Percentiles rank a stretch among this genome's conserved stretches.
Conservation (phyloP, 768 basidiomycete genomes). For the Piloderma croceum region DNA sequence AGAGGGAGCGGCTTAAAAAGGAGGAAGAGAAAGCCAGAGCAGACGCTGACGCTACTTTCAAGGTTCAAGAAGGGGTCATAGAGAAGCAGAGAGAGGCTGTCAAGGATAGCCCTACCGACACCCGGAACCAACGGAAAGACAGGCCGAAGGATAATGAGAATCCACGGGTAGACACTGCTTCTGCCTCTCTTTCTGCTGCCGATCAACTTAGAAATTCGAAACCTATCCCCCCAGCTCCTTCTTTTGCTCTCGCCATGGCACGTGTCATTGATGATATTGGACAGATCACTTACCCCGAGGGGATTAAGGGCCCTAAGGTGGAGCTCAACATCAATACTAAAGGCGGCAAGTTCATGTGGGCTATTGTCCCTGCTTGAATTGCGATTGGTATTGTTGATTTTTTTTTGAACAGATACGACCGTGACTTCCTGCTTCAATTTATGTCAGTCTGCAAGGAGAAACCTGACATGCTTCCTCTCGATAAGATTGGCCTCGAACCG, state of each 20-base stretch:
- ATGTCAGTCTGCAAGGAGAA: slow-evolving; percentile 93
- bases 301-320: slow-evolving; percentile 72
- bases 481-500: slow-evolving; percentile 88
- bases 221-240: no score
- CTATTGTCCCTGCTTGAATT: slow-evolving; percentile 2
- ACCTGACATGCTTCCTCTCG: slow-evolving; percentile 82
- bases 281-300: slow-evolving; percentile 74
- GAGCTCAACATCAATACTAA: slow-evolving; percentile 82
- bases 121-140: no score
- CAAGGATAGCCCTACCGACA: no score
- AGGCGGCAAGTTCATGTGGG: slow-evolving; percentile 84
- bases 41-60: no score
- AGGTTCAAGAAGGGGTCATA: no score
- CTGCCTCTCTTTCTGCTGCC: no score
- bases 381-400: not conserved
- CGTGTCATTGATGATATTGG: slow-evolving; percentile 79
- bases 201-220: no score
- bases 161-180: no score
- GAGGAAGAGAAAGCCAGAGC: no score
- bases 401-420: slow-evolving; percentile 92
- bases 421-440: slow-evolving; percentile 96
- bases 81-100: no score
- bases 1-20: no score
- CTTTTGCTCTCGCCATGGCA: slow-evolving; percentile 74
- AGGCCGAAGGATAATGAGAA: no score